A percentile compares a stretch with the other conserved stretches of the same genome.
Evolutionary conservation across 2,329 filamentous ascomycete species (phyloP).

Genomic region (Fusarium duplospermum): DNA sequence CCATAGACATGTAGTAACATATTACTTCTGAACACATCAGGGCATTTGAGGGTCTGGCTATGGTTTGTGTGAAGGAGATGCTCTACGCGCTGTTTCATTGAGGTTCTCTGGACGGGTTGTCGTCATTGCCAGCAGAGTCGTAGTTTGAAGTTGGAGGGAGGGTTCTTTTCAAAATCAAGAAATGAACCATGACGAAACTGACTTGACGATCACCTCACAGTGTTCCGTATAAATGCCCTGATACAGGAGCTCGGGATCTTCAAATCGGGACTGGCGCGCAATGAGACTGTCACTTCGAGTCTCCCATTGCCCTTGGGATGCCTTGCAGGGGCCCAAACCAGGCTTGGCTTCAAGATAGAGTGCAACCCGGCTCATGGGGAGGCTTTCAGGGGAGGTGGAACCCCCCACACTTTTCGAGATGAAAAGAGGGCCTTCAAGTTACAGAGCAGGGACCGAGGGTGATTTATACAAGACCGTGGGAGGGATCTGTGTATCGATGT

Average conservation of each 20-base stretch:
- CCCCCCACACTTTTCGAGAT: constrained; percentile 9
- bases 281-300: constrained; percentile 23
- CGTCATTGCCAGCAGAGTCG: not conserved
- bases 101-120: not conserved
- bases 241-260: not conserved
- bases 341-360: constrained; percentile 37
- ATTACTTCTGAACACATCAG: not conserved
- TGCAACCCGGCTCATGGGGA: constrained; percentile 15
- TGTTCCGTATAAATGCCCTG: not conserved
- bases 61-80: not conserved
- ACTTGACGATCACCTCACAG: not conserved
- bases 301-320: constrained; percentile 18
- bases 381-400: constrained; percentile 15
- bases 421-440: constrained; percentile 29
- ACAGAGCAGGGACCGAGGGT: not conserved
- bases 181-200: constrained; percentile 6
- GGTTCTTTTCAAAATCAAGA: not conserved
- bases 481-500: not conserved
- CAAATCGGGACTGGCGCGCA: not conserved
- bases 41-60: not conserved
- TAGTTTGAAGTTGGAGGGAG: not conserved
- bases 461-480: not conserved
- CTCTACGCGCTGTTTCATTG: not conserved
- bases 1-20: constrained; percentile 4
- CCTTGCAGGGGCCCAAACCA: constrained; percentile 18